Conservation (phyloP, 2,329 filamentous ascomycete species). For the Alternaria viburni region DNA sequence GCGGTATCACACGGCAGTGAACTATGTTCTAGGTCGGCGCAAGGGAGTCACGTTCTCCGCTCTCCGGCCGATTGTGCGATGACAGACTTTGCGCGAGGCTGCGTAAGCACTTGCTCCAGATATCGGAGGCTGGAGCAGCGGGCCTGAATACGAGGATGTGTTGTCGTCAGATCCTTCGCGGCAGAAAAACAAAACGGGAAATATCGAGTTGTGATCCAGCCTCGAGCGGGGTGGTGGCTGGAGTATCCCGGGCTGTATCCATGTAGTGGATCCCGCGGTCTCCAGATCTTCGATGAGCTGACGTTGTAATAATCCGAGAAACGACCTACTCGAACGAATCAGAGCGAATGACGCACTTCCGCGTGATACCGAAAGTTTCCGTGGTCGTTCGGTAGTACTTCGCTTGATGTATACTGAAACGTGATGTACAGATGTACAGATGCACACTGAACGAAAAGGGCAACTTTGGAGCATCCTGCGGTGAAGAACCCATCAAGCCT, state of each 20-base stretch:
- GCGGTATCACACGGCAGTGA: neutral
- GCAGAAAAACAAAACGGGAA: conserved; percentile 1
- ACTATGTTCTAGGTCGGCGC: neutral
- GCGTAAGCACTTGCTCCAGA: conserved; percentile 1
- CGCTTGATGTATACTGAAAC: neutral
- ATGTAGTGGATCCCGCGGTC: neutral
- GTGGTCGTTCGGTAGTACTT: neutral
- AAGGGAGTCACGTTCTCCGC: neutral
- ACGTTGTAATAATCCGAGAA: neutral
- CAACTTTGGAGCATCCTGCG: neutral
- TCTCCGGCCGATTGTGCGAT: neutral
- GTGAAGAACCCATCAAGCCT: neutral
- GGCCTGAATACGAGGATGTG: conserved; percentile 3
- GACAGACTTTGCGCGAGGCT: neutral
- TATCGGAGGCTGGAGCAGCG: neutral
- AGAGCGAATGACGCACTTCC: conserved; percentile 1
- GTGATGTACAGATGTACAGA: neutral
- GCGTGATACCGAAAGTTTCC: neutral
- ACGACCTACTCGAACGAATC: neutral
- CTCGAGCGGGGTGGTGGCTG: neutral
- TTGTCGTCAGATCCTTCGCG: conserved; percentile 8
- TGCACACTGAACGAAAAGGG: neutral
- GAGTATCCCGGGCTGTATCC: neutral
- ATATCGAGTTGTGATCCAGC: conserved; percentile 1
- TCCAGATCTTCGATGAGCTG: neutral